These are phyloP conservation scores for Stentor roeselii DNA, from an alignment of 73 alveolate genomes.

Conservation along the genomic window DNA sequence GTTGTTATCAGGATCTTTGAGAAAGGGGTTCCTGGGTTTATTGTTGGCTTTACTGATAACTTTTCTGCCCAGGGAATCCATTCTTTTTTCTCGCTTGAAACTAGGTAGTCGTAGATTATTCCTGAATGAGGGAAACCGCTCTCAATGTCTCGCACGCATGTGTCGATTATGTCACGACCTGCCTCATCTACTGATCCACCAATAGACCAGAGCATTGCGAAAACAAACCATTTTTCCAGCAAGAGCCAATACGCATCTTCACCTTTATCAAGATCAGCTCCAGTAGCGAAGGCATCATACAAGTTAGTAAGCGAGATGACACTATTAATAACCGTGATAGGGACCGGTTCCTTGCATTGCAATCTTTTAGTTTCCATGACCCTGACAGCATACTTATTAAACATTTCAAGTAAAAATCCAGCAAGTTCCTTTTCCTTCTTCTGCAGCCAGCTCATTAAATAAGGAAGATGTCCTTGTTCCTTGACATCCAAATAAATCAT, in stretches of 20 bases:
- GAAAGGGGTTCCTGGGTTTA: conserved; percentile 86
- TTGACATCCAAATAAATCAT: conserved; percentile 93
- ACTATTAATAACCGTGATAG: conserved; percentile 76
- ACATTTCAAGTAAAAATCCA: conserved; percentile 54
- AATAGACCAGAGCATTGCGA: conserved; percentile 88
- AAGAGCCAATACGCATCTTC: conserved; percentile 44
- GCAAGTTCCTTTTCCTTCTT: conserved; percentile 55
- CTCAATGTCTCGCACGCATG: conserved; percentile 81
- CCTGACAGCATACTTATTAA: conserved; percentile 67
- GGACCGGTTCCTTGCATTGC: conserved; percentile 83
- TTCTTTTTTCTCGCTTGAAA: conserved; percentile 93
- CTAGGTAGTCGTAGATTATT: conserved; percentile 91
- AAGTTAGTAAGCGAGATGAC: conserved; percentile 79
- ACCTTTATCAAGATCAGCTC: conserved; percentile 47
- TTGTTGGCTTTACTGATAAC: conserved; percentile 80
- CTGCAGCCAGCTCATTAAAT: conserved; percentile 85
- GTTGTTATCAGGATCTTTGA: conserved; percentile 93
- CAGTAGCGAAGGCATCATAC: conserved; percentile 69
- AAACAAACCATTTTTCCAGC: conserved; percentile 88
- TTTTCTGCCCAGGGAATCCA: conserved; percentile 99
- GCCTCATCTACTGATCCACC: conserved; percentile 94
- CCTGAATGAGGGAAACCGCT: conserved; percentile 81
- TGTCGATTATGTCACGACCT: conserved; percentile 71
- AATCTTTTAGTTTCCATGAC: conserved; percentile 60
- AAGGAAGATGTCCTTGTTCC: conserved; percentile 89